A percentile compares a stretch with the other conserved stretches of the same genome.
phyloP scores from a whole-genome alignment of 2,329 filamentous ascomycete species.

The Chrysoporthe puriensis region DNA sequence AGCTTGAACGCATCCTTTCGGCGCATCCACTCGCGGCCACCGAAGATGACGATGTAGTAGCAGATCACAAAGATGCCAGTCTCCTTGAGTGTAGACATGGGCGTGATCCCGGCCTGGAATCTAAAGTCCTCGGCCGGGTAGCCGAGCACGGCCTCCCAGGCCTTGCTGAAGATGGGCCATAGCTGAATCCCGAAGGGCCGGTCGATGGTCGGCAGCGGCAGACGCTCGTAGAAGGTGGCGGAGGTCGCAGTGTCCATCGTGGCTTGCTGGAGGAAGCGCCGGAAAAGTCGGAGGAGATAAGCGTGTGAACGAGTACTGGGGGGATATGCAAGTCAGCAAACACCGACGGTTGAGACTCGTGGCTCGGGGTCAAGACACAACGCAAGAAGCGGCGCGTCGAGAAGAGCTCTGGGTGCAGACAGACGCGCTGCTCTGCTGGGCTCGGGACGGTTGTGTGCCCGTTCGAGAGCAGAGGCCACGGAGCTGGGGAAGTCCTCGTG shows the following conservation, averaged over 20 bases:
- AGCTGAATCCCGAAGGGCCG: constrained; percentile 87
- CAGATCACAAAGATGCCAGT: constrained; percentile 78
- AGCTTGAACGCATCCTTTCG: constrained; percentile 83
- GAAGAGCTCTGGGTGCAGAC: not conserved
- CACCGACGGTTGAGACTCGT: not conserved
- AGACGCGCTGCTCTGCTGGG: not conserved
- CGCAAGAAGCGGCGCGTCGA: not conserved
- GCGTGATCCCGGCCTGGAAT: constrained; percentile 80
- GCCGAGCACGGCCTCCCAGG: constrained; percentile 74
- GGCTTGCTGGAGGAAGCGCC: constrained; percentile 11
- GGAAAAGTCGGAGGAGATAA: not conserved
- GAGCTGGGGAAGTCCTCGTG: not conserved
- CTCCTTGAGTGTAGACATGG: constrained; percentile 87
- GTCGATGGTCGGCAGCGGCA: constrained; percentile 80
- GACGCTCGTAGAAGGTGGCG: constrained; percentile 55
- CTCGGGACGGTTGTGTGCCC: not conserved
- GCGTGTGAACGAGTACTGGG: not conserved
- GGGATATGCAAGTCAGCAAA: not conserved
- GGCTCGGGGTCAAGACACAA: not conserved
- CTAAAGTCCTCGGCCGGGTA: constrained; percentile 85
- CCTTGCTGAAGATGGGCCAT: constrained; percentile 94
- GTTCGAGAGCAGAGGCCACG: not conserved
- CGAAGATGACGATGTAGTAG: constrained; percentile 95
- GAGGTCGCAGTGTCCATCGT: constrained; percentile 38
- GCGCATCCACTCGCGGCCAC: constrained; percentile 90